phyloP scores from a whole-genome alignment of 305 asterid species.

The Solanum hybrid region DNA sequence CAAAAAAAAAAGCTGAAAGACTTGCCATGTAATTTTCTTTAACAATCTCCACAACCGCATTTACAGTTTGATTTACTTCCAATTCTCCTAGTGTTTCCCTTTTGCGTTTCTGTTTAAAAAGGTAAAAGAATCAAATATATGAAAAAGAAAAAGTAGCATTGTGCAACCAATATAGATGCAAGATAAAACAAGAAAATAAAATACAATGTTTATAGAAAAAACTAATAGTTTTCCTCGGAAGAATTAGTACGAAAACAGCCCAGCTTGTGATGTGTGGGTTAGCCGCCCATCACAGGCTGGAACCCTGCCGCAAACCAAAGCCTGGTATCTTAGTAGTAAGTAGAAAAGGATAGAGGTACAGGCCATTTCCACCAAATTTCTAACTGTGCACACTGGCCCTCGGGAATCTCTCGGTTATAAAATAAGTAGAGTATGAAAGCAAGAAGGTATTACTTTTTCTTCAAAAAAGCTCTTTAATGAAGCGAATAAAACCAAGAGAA shows the following conservation, averaged over 20 bases:
- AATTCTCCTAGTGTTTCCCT: conserved; percentile 43
- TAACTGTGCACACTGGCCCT: neutral
- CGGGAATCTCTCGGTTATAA: neutral
- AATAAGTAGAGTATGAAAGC: neutral
- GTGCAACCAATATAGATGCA: neutral
- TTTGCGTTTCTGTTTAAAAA: conserved; percentile 64
- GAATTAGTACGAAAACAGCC: neutral
- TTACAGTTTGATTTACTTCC: conserved; percentile 70
- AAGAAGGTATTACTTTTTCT: neutral
- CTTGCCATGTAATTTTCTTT: conserved; percentile 86
- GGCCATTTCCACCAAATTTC: neutral
- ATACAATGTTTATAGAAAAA: neutral
- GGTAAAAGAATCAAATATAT: neutral
- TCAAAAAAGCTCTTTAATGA: neutral
- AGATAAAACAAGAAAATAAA: neutral
- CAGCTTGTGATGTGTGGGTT: neutral
- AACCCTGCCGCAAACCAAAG: neutral
- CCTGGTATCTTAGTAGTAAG: neutral
- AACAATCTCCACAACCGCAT: conserved; percentile 71
- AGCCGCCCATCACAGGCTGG: neutral
- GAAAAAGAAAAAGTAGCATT: neutral
- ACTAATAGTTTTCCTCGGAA: neutral
- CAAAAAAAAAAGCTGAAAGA: neutral
- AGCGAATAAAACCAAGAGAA: neutral
- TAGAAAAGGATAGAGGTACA: neutral